These are phyloP conservation scores for Fonsecaea erecta DNA, from an alignment of 2,329 filamentous ascomycete genomes.

Conservation along the genomic window DNA sequence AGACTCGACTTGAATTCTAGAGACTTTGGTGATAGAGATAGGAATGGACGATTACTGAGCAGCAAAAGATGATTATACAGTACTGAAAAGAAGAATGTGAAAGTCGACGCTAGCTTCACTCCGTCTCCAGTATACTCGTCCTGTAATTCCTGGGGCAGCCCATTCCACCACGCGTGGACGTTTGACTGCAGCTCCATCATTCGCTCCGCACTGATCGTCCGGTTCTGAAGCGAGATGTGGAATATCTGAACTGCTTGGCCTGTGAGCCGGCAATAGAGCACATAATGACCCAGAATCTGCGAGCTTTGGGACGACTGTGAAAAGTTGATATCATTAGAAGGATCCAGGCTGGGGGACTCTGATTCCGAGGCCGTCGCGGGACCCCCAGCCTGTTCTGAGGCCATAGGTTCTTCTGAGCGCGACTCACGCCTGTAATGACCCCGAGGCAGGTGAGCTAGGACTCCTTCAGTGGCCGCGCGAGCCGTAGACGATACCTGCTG, in stretches of 20 bases:
- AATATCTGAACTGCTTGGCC: conserved; percentile 46
- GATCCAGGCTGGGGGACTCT: background rate
- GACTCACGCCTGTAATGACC: background rate
- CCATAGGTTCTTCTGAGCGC: background rate
- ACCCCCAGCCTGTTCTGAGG: background rate
- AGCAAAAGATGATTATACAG: conserved; percentile 47
- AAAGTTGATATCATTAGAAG: background rate
- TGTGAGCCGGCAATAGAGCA: conserved; percentile 45
- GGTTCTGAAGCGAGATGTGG: conserved; percentile 45
- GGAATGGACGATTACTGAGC: conserved; percentile 44
- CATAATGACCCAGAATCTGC: conserved; percentile 42
- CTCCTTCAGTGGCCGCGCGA: conserved; percentile 1
- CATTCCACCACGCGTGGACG: conserved; percentile 48
- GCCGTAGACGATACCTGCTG: background rate
- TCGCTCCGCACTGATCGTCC: conserved; percentile 42
- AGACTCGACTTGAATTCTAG: conserved; percentile 45
- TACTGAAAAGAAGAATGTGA: conserved; percentile 43
- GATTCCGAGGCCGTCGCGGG: background rate
- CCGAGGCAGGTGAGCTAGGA: conserved; percentile 19
- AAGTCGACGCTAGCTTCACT: conserved; percentile 13
- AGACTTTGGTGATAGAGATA: conserved; percentile 43
- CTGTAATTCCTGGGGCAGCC: conserved; percentile 37
- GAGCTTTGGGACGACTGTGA: background rate
- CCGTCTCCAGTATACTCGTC: conserved; percentile 18
- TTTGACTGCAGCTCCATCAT: conserved; percentile 45